Conservation (phyloP, 2,329 filamentous ascomycete genomes). For the Pyrenochaeta sp. region DNA sequence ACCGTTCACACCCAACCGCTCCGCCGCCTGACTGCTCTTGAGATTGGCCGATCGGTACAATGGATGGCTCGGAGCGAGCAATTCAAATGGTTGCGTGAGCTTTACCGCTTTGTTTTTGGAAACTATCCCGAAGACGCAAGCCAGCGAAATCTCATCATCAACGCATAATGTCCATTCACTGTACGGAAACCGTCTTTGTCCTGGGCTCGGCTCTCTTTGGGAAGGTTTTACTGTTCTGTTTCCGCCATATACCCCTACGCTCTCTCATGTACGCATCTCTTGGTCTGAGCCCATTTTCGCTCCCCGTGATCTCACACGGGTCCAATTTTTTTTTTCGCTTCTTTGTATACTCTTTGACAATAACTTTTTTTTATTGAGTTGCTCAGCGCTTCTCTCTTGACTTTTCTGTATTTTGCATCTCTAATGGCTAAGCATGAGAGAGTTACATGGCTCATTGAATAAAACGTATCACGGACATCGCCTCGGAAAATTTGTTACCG, state of each 20-base stretch:
- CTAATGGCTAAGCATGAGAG: too few species aligned
- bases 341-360: conserved; percentile 17
- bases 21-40: conserved; percentile 71
- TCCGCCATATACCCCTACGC: conserved; percentile 41
- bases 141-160: conserved; percentile 69
- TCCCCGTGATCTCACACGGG: conserved; percentile 7
- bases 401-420: neutral
- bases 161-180: conserved; percentile 31
- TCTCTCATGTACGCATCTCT: conserved; percentile 27
- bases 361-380: conserved; percentile 6
- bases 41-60: conserved; percentile 80
- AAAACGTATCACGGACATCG: too few species aligned
- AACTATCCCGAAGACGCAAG: conserved; percentile 82
- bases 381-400: neutral
- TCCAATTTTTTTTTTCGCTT: conserved; percentile 15
- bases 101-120: conserved; percentile 85
- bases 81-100: conserved; percentile 80
- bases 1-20: conserved; percentile 57
- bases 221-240: conserved; percentile 18
- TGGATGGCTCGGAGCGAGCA: conserved; percentile 76
- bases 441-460: too few species aligned
- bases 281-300: conserved; percentile 15
- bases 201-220: conserved; percentile 10
- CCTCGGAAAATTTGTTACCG: too few species aligned
- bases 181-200: conserved; percentile 3